Evolutionary conservation across 306 rosid species (phyloP), one percentile per base, ranked within the genome.

Genomic region (Inga laurina): DNA sequence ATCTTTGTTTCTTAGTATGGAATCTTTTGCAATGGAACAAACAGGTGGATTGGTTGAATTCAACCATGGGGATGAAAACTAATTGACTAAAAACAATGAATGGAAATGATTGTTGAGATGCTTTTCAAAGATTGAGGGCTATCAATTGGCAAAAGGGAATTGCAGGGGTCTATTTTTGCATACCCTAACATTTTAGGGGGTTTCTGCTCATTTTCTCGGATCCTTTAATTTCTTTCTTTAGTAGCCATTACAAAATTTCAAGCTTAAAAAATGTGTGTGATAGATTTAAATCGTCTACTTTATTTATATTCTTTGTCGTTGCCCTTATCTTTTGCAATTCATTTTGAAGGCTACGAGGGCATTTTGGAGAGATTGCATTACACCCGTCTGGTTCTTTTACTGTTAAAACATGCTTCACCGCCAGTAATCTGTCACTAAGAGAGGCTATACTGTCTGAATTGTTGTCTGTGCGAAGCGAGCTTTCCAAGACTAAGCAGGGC

Each of bases 401-500:
- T 51, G 89, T 92, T 77, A 98, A 94, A 52, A 97, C 91, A 85
- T 92, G 98, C 86, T 94, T 89, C 84, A 79, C 77, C 22, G 83
- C 85, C 64, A 81, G 97, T 87, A 94, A 94, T 84, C 56, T 91
- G 74, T 90, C 98, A 0, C 89, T 88, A 27, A 89, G 91, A 79
- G 99, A 92, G 92, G 84, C 89, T 72, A 94, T 94, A 89, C 93
- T 94, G 76, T 82, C 97, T 48, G 99, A 97, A 87, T 78, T 97
- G 85, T 84, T 84, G 84, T 85, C 81, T 74, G 90, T 89, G 41
- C 91, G 71, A 61, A 89, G 82, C 81, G 97, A 92, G 77, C 92
- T 94, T 86, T 92, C 97, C 81, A 96, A 89, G 88, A 85, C 94
- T 54, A 96, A 89, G 91, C 98, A 92, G 67, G 99, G 99, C 22